Evolutionary conservation across 2,329 filamentous ascomycete genomes (phyloP), one percentile per base, ranked within the genome.

Genomic region (Talaromyces islandicus): DNA sequence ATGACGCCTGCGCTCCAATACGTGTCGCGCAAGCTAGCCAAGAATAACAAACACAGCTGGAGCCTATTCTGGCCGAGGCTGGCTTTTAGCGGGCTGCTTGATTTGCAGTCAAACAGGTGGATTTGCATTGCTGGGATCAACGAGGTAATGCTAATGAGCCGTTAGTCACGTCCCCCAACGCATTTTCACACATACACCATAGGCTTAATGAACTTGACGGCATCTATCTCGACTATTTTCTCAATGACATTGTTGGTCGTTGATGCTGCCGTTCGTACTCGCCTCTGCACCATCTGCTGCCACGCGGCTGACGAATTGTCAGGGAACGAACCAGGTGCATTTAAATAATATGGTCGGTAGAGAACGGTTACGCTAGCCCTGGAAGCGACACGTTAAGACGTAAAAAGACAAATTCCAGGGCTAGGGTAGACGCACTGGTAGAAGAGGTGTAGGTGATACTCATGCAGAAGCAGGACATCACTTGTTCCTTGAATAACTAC

Each of bases 1-100:
- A 56, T 56, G n/a, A 58, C 56, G 9, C 56, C 48, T 17, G 56
- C 56, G 24, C 48, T 51, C 56, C 56, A 58, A 30, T 58, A 58
- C 14, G 48, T 58, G 7, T 32, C 21, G 29, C 56, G 14, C 14
- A 58, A 19, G 12, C 46, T 51, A 7, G 24, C 29, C 10, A 57
- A 43, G 38, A 58, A 24, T 14, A 58, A 7, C 46, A 58, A 51
- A 19, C 56, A 58, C 17, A 58, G 54, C 6, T 56, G 30, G 14
- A 56, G 24, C 38, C 29, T 56, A 27, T 56, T 58, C 4, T 29
- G 41, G 6, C 30, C 19, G 9, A 51, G 56, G 10, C 29, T 35
- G 2, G 41, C 29, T 21, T 52, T 46, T 19, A 58, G 43, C 6
- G 27, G 56, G 11, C 35, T 32, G 35, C n/a, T 11, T 5, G 29